Base-by-base conservation (phyloP, 306 rosid genomes). In the Begonia fuchsioides region DNA sequence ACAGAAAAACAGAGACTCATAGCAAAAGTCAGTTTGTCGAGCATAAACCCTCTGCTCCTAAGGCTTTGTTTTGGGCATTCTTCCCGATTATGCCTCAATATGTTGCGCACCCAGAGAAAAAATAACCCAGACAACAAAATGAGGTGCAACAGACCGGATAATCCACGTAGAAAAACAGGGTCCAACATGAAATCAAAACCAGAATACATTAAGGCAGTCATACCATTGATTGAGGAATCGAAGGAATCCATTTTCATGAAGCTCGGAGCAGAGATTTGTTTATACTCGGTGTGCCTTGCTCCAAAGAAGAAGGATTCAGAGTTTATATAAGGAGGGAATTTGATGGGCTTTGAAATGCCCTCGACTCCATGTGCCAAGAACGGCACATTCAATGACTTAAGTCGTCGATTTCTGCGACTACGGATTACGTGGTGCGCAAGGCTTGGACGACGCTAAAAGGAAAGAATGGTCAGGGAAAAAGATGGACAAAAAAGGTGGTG, bases 101-200 rank as follows among this genome's bases (percentile, higher is more conserved):
- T 75, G 32, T 53, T 63, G 56, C 72, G 64, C 57, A 55, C 17
- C 84, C 80, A 71, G 13, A 69, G 63, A 47, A 72, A 3, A 32
- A 65, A 13, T 52, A 77, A 46, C 55, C 47, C 62, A 39, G 71
- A 43, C 5, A 71, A 67, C 64, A 75, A 52, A 8, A 58, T 50
- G 15, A 75, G 32, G 66, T 80, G 83, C 11, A 72, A 38, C 2
- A 70, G 72, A 43, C 68, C 73, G 56, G 86, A 83, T 15, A 74
- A 18, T 47, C 73, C 66, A 13, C 62, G 75, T 14, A 66, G 49
- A 67, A 73, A 73, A 49, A 70, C 14, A 15, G 77, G 77, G 56
- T 62, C 44, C 13, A 73, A 51, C 38, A 73, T 61, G 59, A 76
- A 71, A 38, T 62, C 51, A 46, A 60, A 39, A 47, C 32, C 60